Percentiles rank a stretch among this genome's conserved stretches.
Evolutionary conservation across 2,329 filamentous ascomycete species (phyloP).

Genomic region (Aspergillus sp.): DNA sequence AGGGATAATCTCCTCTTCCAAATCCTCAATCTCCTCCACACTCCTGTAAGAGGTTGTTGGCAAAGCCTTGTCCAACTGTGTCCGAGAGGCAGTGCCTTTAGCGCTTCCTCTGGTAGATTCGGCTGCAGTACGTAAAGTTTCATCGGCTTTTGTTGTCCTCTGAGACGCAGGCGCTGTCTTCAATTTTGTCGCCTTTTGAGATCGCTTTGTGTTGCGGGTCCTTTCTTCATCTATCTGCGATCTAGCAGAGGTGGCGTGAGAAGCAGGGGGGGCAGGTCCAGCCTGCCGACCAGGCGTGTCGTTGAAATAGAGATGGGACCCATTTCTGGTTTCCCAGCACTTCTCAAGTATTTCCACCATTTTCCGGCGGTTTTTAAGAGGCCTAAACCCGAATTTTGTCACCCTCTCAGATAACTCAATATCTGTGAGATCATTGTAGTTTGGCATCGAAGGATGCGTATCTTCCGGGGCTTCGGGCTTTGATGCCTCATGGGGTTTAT

Average conservation of each 20-base stretch:
- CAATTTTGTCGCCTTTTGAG: constrained; percentile 10
- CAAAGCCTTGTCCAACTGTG: not conserved
- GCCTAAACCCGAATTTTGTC: constrained; percentile 68
- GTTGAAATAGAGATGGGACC: constrained; percentile 17
- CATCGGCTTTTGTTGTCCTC: not conserved
- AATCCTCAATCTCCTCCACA: constrained; percentile 39
- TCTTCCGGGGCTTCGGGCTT: not conserved
- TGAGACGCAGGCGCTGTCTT: constrained; percentile 9
- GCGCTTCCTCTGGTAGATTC: not conserved
- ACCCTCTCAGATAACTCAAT: constrained; percentile 63
- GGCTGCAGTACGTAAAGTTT: not conserved
- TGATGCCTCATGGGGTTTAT: not conserved
- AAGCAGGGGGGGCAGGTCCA: not conserved
- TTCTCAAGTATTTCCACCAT: constrained; percentile 70
- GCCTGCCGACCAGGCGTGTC: constrained; percentile 18
- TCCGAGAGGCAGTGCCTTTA: constrained; percentile 1
- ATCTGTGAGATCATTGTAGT: constrained; percentile 63
- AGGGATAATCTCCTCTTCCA: constrained; percentile 33
- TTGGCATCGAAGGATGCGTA: constrained; percentile 44
- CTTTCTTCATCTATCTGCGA: not conserved
- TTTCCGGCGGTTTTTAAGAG: constrained; percentile 63
- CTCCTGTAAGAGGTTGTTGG: constrained; percentile 20
- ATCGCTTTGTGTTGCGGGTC: not conserved
- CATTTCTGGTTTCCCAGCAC: constrained; percentile 66
- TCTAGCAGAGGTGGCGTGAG: not conserved